Percentiles rank a stretch among this genome's conserved stretches.
phyloP scores from a whole-genome alignment of 768 basidiomycete species.

The Cystofilobasidium ferigula region DNA sequence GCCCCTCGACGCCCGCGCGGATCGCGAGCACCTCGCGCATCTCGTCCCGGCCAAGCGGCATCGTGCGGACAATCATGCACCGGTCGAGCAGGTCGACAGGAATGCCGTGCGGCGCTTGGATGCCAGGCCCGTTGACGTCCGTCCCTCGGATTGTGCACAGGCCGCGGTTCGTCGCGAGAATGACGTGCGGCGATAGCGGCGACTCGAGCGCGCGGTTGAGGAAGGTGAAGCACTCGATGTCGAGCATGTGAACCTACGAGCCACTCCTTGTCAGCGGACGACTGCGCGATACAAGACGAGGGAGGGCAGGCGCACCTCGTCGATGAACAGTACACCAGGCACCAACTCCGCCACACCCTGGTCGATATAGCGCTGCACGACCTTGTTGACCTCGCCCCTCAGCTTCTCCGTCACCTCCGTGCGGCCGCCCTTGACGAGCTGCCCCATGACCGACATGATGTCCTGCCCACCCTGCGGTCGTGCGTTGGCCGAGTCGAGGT shows the following conservation, averaged over 20 bases:
- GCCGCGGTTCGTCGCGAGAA: slow-evolving; percentile 91
- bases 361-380: slow-evolving; percentile 93
- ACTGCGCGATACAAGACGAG: not conserved
- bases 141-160: slow-evolving; percentile 87
- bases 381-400: slow-evolving; percentile 88
- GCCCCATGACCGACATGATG: slow-evolving; percentile 92
- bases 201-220: slow-evolving; percentile 91
- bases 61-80: slow-evolving; percentile 90
- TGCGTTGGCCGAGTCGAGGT: slow-evolving; percentile 92
- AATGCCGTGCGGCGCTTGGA: slow-evolving; percentile 82
- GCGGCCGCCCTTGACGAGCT: slow-evolving; percentile 78
- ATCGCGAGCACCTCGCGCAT: slow-evolving; percentile 76
- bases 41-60: slow-evolving; percentile 68
- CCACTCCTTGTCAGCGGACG: not conserved
- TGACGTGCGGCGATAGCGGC: slow-evolving; percentile 92
- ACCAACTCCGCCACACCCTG: slow-evolving; percentile 97
- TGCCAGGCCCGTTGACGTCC: slow-evolving; percentile 48
- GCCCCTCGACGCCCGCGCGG: slow-evolving; percentile 74
- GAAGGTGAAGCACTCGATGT: slow-evolving; percentile 98
- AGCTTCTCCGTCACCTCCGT: slow-evolving; percentile 98
- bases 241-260: slow-evolving; percentile 90
- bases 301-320: slow-evolving; percentile 68
- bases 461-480: slow-evolving; percentile 84
- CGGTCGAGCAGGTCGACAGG: slow-evolving; percentile 89
- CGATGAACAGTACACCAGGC: slow-evolving; percentile 95